phyloP scores from a whole-genome alignment of 2,329 filamentous ascomycete genomes.

The Pseudogymnoascus sp. region DNA sequence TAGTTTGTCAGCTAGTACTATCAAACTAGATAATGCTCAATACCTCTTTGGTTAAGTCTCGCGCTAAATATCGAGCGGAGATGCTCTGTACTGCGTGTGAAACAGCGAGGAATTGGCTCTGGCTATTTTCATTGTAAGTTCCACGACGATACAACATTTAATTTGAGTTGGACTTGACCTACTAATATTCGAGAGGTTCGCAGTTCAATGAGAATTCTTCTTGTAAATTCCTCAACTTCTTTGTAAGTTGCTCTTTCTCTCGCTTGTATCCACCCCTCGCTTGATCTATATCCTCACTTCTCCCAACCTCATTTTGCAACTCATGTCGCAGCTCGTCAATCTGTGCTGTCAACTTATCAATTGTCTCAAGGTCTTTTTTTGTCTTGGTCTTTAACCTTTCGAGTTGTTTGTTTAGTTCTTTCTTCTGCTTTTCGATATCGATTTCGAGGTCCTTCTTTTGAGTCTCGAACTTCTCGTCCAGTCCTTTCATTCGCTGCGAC shows the following conservation, averaged over 20 bases:
- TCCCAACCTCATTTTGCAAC: constrained; percentile 1
- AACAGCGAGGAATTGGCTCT: no score
- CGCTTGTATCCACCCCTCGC: constrained; percentile 12
- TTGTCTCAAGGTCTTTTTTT: background rate
- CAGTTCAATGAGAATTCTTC: constrained; percentile 15
- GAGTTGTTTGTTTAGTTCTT: constrained; percentile 9
- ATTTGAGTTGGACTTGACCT: no score
- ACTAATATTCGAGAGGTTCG: constrained; percentile 8
- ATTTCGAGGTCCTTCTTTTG: constrained; percentile 11
- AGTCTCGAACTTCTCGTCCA: background rate
- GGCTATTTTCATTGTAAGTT: no score
- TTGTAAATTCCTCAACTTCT: constrained; percentile 13
- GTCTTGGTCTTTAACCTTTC: constrained; percentile 11
- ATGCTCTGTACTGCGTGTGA: no score
- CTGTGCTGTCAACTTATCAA: constrained; percentile 10
- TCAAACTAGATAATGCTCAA: background rate
- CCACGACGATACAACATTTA: no score
- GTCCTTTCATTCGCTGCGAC: background rate
- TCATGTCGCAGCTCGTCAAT: constrained; percentile 7
- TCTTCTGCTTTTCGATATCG: constrained; percentile 11
- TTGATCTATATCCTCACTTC: constrained; percentile 10
- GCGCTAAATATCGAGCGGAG: no score
- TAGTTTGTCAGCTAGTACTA: no score
- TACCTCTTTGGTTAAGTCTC: background rate
- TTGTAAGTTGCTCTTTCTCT: constrained; percentile 11